Base-by-base conservation (phyloP, 305 asterid genomes). In the Petunia hybrid region DNA sequence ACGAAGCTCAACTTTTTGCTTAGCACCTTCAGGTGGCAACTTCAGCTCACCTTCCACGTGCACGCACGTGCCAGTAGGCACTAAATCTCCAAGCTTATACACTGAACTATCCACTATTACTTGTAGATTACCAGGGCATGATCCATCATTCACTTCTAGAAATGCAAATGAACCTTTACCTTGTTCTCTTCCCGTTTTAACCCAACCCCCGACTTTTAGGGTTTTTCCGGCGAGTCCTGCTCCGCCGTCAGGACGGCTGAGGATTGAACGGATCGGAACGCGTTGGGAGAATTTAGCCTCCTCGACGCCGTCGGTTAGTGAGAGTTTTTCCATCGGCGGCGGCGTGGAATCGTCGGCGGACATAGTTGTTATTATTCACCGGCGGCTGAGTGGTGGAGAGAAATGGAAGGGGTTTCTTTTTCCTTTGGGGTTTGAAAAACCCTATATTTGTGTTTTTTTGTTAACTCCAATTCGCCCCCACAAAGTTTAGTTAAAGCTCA, bases 191-290 rank as follows among this genome's bases (percentile, higher is more conserved):
- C 98, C 99, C 0, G 97, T 91, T 86, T 91, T 94, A 46, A 95
- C 98, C 99, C 97, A 92, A 55, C 99, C 98, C 0, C 98, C 98
- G 62, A 95, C 87, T 4, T 89, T 86, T 60, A 89, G 89, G n/a
- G 84, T 85, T 82, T 87, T 89, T 1, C 98, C 98, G 0, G 94
- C 89, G 55, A 95, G 87, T 2, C 92, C 97, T 1, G 93, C 90
- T 14, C 99, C 98, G 67, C 91, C 91, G 81, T 95, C 99, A 41
- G 91, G 79, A 6, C 96, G 91, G 60, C 87, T 61, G 13, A 95
- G 65, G 7, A 95, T 92, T 2, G 95, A 90, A 1, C 86, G 84
- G 87, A 95, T 92, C 56, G 83, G 88, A 39, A 94, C 98, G n/a
- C 98, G 97, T 66, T 92, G 94, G 4, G 97, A 91, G 81, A 95